Base-by-base conservation (phyloP, 306 rosid species). In the Cicer yamashitae region DNA sequence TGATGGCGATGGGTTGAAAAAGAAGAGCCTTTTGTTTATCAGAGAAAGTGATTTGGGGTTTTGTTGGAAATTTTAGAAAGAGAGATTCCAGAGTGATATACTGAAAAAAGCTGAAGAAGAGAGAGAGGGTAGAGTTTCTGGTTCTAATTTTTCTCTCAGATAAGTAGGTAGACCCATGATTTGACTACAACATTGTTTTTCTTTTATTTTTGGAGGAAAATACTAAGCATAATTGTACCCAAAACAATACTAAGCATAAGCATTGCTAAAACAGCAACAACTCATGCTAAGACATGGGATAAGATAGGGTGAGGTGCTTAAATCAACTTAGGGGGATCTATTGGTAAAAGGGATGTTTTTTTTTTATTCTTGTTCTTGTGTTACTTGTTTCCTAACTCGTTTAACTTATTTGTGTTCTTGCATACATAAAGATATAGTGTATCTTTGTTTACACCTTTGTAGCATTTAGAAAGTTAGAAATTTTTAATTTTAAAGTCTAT, bases 41-140 rank as follows among this genome's bases (percentile, higher is more conserved):
- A 6, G 71, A 60, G 79, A 70, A 63, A 70, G 70, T 47, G 56
- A 25, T 81, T 74, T 83, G 70, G 6, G 77, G 52, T 57, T 67
- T 56, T 45, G 58, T 82, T 44, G 72, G 61, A 63, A 79, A 86
- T 44, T 44, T 76, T 79, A 44, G 80, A 7, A 37, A 44, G 40
- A 52, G 48, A 74, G 81, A 77, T 81, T 65, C 80, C 34, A 17
- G 10, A n/a, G 43, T 73, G 70, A 77, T 67, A 77, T 74, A 79
- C 84, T 51, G 11, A 56, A 25, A 76, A 67, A 66, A 53, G 65
- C 8, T 14, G 77, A 52, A 34, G 52, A 18, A 74, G 61, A 13
- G 18, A 6, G 14, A 25, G 15, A 61, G 6, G 1, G 13, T 56
- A 3, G 18, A 39, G 40, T 46, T 43, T 9, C 8, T 47, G 22